Evolutionary conservation across 345 rosid genomes (phyloP), one percentile per base, ranked within the genome.

Genomic region (Cardamine resedifolia): DNA sequence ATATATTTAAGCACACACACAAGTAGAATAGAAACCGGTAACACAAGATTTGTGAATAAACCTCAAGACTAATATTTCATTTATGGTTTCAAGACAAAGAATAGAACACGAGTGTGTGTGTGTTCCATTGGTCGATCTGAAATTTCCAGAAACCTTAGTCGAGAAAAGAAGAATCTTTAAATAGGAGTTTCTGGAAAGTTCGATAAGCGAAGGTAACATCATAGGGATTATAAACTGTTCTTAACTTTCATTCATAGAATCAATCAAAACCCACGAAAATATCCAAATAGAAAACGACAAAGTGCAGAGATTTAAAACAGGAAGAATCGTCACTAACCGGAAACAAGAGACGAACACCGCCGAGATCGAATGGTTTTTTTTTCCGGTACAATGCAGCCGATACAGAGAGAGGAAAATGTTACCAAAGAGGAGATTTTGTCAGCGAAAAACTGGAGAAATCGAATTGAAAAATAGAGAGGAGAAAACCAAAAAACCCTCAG

Each of bases 211-310:
- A 48, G 23, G 8, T 31, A 68, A 60, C 64, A 68, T 4, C 57
- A 48, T 71, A 56, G 75, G 74, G 71, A 69, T 38, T 70, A 45
- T 24, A 33, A 12, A 65, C 58, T 20, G 16, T 57, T 21, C 28
- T 24, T 28, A 1, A 10, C 16, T 5, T 44, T 2, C 12, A 43
- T 55, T 15, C 43, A 60, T 10, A 10, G 8, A 56, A 62, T 8
- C 26, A 39, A 58, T 28, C 61, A 58, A 36, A 64, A 64, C 24
- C 58, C 52, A 60, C 0, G 8, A 71, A 51, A 33, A 15, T 36
- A 2, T 57, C 70, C 70, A 68, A 44, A 34, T 36, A 69, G 28
- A 70, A 76, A 58, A 69, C 71, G 76, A 76, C 80, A 70, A 76
- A 58, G 3, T 21, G 15, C 21, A 47, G 44, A 63, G 24, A 52